phyloP scores from a whole-genome alignment of 805 yeast species.

The Kurtzmaniella cleridarum region DNA sequence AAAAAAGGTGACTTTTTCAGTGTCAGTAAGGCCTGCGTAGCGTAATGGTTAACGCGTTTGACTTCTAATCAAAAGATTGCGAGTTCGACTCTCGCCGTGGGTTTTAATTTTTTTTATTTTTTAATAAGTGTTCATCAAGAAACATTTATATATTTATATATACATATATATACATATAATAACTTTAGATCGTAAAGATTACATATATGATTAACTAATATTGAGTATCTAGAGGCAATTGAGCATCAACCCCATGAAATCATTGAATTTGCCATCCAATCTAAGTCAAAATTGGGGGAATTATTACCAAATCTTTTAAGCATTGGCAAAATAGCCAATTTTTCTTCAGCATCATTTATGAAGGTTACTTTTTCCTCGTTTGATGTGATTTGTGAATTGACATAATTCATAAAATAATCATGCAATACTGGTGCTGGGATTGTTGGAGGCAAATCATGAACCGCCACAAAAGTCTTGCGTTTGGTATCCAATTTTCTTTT shows the following conservation, averaged over 20 bases:
- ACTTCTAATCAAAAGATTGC: slow-evolving; percentile 61
- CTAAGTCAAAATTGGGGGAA: slow-evolving; percentile 24
- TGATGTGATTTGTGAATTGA: slow-evolving; percentile 9
- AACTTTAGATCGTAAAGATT: no score
- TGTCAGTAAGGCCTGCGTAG: slow-evolving; percentile 61
- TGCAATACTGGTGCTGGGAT: slow-evolving; percentile 31
- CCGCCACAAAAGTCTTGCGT: slow-evolving; percentile 17
- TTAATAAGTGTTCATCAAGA: no score
- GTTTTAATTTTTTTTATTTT: slow-evolving; percentile 15
- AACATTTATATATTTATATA: no score
- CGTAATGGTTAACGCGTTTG: slow-evolving; percentile 66
- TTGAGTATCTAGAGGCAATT: not conserved
- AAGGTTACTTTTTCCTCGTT: slow-evolving; percentile 16
- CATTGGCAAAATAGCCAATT: slow-evolving; percentile 24
- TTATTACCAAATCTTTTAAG: slow-evolving; percentile 24
- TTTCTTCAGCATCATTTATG: slow-evolving; percentile 13
- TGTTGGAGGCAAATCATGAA: slow-evolving; percentile 28
- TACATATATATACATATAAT: no score
- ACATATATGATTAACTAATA: no score
- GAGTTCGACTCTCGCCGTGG: slow-evolving; percentile 57
- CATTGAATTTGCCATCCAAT: slow-evolving; percentile 34
- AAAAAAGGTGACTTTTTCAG: no score
- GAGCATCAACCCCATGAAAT: slow-evolving; percentile 19
- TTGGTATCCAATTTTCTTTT: slow-evolving; percentile 10
- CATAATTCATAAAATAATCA: slow-evolving; percentile 30